Evolutionary conservation across 2,329 filamentous ascomycete species (phyloP), one percentile per base, ranked within the genome.

Genomic region (Diaporthe vaccinii): DNA sequence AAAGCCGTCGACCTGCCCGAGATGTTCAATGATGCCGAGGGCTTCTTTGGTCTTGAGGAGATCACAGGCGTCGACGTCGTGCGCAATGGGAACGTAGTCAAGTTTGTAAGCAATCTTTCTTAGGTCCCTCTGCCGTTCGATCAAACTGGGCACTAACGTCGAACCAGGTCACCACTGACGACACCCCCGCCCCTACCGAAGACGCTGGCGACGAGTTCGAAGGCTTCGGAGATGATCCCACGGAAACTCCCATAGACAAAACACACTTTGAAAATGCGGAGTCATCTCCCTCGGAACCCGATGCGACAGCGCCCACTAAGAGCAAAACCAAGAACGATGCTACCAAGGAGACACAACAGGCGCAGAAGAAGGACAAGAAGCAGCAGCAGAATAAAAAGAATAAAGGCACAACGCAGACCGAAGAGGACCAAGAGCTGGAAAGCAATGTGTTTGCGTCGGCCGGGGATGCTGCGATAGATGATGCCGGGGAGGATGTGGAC

Each of bases 61-160:
- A 93, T 98, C 62, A 94, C 98, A 22, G 95, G 94, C 70, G 94
- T 99, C 1, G 94, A 98, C 41, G 89, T 99, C n/a, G 87, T 98
- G 57, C 91, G 89, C 77, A 88, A 93, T 41, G 91, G 91, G 10
- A 85, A 88, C 71, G 88, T 85, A 8, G 84, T 93, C 39, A 86
- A 89, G 80, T 93, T 93, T 83, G 85, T 92, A 79, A 74, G 85
- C 82, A 14, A 31, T 31, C 7, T 14, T 41, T 41, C 34, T n/a
- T 6, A 49, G 15, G 10, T 17, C 10, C 51, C 36, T 25, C 49
- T 31, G 55, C 31, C 17, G 22, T 8, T 12, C 20, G 1, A 34
- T 25, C 31, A 36, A 59, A 34, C 25, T 36, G 25, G 5, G 22
- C 51, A 65, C 70, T 73, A n/a, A 65, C 46, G 25, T 55, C n/a